A percentile compares a stretch with the other conserved stretches of the same genome.
Evolutionary conservation across 2,329 filamentous ascomycete species (phyloP).

Genomic region (Calcarisporium arbuscula): DNA sequence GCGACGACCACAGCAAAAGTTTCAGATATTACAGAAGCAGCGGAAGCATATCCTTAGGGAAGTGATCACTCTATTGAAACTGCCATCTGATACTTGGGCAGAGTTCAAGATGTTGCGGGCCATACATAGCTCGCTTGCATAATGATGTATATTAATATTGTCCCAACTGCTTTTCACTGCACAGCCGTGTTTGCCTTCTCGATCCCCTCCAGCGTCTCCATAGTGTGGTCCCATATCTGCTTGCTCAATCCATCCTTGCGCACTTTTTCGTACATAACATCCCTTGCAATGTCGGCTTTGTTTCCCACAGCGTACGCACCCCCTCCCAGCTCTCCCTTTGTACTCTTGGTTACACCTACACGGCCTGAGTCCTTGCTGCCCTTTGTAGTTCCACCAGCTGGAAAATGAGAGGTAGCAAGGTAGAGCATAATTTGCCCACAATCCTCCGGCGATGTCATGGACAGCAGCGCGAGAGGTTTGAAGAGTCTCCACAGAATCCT

Average conservation of each 20-base stretch:
- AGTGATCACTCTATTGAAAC: too few relatives aligned
- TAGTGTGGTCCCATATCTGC: conserved; percentile 8
- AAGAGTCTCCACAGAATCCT: conserved; percentile 3
- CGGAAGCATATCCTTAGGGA: too few relatives aligned
- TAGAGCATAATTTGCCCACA: conserved; percentile 6
- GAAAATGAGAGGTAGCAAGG: conserved; percentile 7
- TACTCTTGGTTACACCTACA: background rate
- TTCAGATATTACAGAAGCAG: too few relatives aligned
- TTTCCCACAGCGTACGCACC: conserved; percentile 7
- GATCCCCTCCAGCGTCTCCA: conserved; percentile 5
- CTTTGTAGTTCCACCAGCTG: conserved; percentile 1
- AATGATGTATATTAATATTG: too few relatives aligned
- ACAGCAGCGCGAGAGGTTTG: conserved; percentile 5
- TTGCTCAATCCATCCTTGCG: conserved; percentile 4
- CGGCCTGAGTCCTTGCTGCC: background rate
- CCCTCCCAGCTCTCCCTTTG: conserved; percentile 3
- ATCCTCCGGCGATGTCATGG: conserved; percentile 5
- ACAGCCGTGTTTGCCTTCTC: too few relatives aligned
- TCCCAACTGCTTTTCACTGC: too few relatives aligned
- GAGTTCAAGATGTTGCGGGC: too few relatives aligned
- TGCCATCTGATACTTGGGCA: too few relatives aligned
- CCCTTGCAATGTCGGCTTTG: conserved; percentile 2
- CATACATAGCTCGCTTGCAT: too few relatives aligned
- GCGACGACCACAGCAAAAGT: too few relatives aligned
- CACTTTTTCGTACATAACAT: conserved; percentile 7